These are phyloP conservation scores for Magnolia kwangsiensis DNA, from an alignment of 164 flowering plant species.

Conservation along the genomic window DNA sequence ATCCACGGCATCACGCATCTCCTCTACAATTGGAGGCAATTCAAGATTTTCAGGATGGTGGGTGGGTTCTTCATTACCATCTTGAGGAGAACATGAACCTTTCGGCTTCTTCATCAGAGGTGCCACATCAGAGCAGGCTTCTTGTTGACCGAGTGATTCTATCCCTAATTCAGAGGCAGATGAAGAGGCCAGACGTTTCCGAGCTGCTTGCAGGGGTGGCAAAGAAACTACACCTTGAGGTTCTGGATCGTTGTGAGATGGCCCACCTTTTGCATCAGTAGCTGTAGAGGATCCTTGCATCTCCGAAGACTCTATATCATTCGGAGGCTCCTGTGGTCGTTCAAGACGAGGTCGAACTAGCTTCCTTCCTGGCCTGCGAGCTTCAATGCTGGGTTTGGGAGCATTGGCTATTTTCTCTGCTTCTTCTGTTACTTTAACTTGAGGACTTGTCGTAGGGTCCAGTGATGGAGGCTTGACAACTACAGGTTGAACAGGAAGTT, in stretches of 20 bases:
- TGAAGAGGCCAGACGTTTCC: slow-evolving; percentile 59
- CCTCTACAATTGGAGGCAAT: slow-evolving; percentile 24
- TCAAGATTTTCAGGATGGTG: slow-evolving; percentile 23
- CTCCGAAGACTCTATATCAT: slow-evolving; percentile 63
- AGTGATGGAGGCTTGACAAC: slow-evolving; percentile 16
- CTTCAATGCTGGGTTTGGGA: slow-evolving; percentile 42
- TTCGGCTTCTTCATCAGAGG: slow-evolving; percentile 56
- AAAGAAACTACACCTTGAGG: slow-evolving; percentile 23
- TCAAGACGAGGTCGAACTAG: slow-evolving; percentile 65
- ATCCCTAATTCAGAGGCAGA: slow-evolving; percentile 31
- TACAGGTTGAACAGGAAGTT: slow-evolving; percentile 25
- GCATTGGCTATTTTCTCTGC: slow-evolving; percentile 37
- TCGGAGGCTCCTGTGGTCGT: slow-evolving; percentile 50
- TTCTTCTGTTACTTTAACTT: slow-evolving; percentile 40
- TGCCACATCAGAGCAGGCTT: slow-evolving; percentile 30
- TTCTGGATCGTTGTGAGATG: slow-evolving; percentile 34
- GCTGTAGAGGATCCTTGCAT: slow-evolving; percentile 31
- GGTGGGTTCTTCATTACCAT: slow-evolving; percentile 31
- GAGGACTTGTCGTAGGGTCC: slow-evolving; percentile 12
- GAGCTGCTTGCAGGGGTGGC: slow-evolving; percentile 25
- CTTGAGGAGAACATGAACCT: slow-evolving; percentile 39
- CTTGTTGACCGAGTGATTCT: slow-evolving; percentile 28
- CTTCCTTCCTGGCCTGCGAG: slow-evolving; percentile 62
- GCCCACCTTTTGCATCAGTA: slow-evolving; percentile 23
- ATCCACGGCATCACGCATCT: slow-evolving; percentile 30